A percentile compares a stretch with the other conserved stretches of the same genome.
Conservation (phyloP, 108 stramenopile species). For the Cyclotella kingstonii region DNA sequence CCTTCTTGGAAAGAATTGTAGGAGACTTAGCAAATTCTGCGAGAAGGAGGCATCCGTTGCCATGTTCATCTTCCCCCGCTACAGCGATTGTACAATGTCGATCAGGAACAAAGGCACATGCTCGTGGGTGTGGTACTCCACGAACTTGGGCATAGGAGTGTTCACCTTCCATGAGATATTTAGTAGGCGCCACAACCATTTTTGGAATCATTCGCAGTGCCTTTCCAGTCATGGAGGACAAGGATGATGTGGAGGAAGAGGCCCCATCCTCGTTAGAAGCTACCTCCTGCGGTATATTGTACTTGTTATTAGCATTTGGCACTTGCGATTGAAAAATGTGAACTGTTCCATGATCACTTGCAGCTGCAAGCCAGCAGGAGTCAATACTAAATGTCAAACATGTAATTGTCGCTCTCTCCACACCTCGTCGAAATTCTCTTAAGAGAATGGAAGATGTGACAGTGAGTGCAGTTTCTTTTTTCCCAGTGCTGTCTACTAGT, state of each 20-base stretch:
- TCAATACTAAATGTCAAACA: slow-evolving; percentile 89
- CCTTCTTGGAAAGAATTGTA: not conserved
- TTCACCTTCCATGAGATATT: slow-evolving; percentile 45
- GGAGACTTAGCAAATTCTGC: slow-evolving; percentile 54
- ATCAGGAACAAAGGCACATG: slow-evolving; percentile 82
- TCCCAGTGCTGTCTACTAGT: slow-evolving; percentile 31
- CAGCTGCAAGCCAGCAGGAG: slow-evolving; percentile 85
- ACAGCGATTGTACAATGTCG: slow-evolving; percentile 69
- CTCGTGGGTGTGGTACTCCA: slow-evolving; percentile 72
- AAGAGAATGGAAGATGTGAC: slow-evolving; percentile 51
- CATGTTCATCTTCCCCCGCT: slow-evolving; percentile 80
- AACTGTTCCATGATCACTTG: slow-evolving; percentile 94
- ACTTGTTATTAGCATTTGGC: slow-evolving; percentile 8
- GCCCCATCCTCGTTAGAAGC: too few relatives aligned
- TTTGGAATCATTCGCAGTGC: slow-evolving; percentile 48
- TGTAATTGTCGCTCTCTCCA: slow-evolving; percentile 89
- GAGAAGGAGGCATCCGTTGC: slow-evolving; percentile 79
- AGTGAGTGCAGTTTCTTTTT: not conserved
- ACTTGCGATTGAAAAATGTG: slow-evolving; percentile 85
- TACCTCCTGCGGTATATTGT: too few relatives aligned
- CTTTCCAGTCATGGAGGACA: slow-evolving; percentile 53
- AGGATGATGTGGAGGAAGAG: too few relatives aligned
- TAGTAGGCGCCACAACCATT: slow-evolving; percentile 32
- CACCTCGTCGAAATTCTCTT: slow-evolving; percentile 93
- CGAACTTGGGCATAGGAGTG: slow-evolving; percentile 76